Evolutionary conservation across 805 yeast species (phyloP).

Genomic region (Hanseniaspora guilliermondii): DNA sequence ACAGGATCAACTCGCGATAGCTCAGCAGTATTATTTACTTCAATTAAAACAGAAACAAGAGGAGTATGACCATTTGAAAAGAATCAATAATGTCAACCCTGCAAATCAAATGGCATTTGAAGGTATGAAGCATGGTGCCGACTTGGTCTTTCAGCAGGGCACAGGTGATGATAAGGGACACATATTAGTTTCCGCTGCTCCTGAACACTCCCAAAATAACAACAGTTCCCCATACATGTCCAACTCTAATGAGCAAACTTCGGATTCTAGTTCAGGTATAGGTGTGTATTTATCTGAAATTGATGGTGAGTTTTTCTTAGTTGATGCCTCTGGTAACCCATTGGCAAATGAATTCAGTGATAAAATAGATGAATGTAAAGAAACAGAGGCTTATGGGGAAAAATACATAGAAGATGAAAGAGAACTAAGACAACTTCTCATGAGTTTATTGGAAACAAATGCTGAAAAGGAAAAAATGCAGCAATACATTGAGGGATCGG

Average conservation of each 20-base stretch:
- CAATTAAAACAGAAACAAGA: conserved; percentile 5
- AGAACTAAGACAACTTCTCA: neutral
- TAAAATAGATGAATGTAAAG: conserved; percentile 1
- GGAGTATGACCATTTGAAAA: neutral
- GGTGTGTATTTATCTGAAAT: conserved; percentile 10
- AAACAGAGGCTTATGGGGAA: conserved; percentile 9
- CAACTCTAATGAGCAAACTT: neutral
- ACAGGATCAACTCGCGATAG: conserved; percentile 3
- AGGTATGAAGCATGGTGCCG: conserved; percentile 6
- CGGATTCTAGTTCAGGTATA: conserved; percentile 7
- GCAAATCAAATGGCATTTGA: conserved; percentile 12
- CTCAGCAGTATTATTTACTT: conserved; percentile 8
- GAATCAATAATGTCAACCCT: neutral
- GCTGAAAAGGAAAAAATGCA: conserved; percentile 11
- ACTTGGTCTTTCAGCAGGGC: conserved; percentile 5
- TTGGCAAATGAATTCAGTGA: conserved; percentile 17
- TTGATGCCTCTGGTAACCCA: conserved; percentile 15
- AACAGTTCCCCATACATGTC: neutral
- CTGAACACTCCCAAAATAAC: neutral
- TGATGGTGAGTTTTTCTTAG: conserved; percentile 14
- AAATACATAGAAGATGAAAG: conserved; percentile 7
- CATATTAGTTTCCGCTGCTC: conserved; percentile 7
- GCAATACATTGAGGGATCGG: neutral
- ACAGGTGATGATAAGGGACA: conserved; percentile 7
- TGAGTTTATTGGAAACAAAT: neutral